Conservation (phyloP, 352 stramenopile species). For the Saprolegnia diclina region DNA sequence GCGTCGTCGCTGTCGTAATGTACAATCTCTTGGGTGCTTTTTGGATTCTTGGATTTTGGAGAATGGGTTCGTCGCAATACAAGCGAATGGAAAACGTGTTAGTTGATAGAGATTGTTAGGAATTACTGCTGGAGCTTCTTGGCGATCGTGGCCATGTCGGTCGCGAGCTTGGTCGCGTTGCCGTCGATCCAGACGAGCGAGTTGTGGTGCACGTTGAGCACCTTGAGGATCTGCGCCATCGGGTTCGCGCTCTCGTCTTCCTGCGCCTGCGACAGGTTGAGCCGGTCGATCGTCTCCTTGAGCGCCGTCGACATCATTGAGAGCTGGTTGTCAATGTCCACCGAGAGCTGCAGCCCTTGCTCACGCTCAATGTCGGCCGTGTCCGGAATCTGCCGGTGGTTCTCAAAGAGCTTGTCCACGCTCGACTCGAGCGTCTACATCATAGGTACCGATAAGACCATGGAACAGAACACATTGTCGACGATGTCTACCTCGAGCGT, state of each 20-base stretch:
- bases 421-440: constrained; percentile 79
- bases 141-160: constrained; percentile 25
- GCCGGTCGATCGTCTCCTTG: constrained; percentile 82
- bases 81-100: neutral
- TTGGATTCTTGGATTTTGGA: neutral
- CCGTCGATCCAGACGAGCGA: constrained; percentile 81
- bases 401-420: constrained; percentile 86
- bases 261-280: constrained; percentile 78
- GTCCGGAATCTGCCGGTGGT: constrained; percentile 77
- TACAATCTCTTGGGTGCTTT: neutral
- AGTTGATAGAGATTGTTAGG: constrained; percentile 3
- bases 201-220: constrained; percentile 86
- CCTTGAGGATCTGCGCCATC: constrained; percentile 85
- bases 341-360: constrained; percentile 77
- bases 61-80: neutral
- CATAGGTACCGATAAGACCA: neutral
- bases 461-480: neutral
- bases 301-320: constrained; percentile 83
- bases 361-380: constrained; percentile 81
- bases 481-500: constrained; percentile 66
- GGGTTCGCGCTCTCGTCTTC: constrained; percentile 66
- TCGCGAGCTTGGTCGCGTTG: constrained; percentile 40
- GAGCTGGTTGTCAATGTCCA: constrained; percentile 82
- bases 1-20: neutral
- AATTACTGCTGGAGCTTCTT: constrained; percentile 20